Evolutionary conservation across 2,329 filamentous ascomycete genomes (phyloP).

Genomic region (Trichoderma afroharzianum): DNA sequence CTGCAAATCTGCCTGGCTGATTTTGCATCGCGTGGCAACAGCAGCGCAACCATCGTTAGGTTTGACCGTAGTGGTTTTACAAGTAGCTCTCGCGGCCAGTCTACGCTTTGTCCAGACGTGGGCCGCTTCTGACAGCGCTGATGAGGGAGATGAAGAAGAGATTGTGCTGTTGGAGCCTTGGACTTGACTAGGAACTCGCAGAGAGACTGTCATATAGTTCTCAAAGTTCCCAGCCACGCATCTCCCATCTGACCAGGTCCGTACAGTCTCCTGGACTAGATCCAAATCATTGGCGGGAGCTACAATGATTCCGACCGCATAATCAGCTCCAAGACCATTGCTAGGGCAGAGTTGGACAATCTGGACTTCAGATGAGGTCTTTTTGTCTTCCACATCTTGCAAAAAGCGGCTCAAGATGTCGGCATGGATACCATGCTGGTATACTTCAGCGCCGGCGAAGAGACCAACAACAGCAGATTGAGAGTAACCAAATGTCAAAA

Average conservation of each 20-base stretch:
- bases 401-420: constrained; percentile 16
- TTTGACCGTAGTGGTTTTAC: constrained; percentile 21
- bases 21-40: constrained; percentile 32
- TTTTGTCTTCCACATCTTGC: neutral
- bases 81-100: constrained; percentile 20
- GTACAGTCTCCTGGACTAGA: constrained; percentile 26
- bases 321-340: constrained; percentile 18
- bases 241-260: constrained; percentile 24
- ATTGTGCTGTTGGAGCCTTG: constrained; percentile 16
- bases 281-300: constrained; percentile 25
- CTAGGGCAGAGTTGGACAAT: neutral
- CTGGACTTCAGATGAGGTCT: neutral
- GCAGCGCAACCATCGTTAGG: constrained; percentile 30
- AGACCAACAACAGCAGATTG: constrained; percentile 20
- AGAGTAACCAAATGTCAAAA: constrained; percentile 19
- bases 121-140: neutral
- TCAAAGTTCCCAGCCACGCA: constrained; percentile 21
- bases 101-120: constrained; percentile 10
- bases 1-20: constrained; percentile 28
- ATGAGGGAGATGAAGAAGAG: neutral
- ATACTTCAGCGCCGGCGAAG: constrained; percentile 23
- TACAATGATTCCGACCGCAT: constrained; percentile 30
- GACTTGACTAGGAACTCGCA: constrained; percentile 19
- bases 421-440: constrained; percentile 23
- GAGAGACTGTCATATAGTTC: constrained; percentile 20